phyloP scores from a whole-genome alignment of 2,329 filamentous ascomycete species.

The Nigrograna mackinnonii region DNA sequence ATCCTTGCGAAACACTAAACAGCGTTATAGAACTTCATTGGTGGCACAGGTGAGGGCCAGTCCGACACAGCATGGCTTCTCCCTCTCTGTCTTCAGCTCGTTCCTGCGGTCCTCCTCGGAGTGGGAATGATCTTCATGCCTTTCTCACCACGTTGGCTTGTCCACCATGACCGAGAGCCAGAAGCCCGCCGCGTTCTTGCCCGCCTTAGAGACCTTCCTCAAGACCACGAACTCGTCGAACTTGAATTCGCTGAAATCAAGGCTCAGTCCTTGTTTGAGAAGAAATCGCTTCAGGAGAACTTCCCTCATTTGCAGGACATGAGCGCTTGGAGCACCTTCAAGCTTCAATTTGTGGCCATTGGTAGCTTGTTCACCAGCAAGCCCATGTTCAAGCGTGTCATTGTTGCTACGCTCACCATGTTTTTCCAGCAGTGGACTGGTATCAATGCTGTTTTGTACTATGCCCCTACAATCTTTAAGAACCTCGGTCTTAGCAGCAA shows the following conservation, averaged over 20 bases:
- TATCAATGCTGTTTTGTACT: conserved; percentile 68
- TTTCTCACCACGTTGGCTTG: conserved; percentile 79
- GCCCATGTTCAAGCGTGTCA: conserved; percentile 69
- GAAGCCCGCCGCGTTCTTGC: conserved; percentile 69
- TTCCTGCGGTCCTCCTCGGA: conserved; percentile 76
- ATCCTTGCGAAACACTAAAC: not conserved
- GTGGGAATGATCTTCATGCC: conserved; percentile 73
- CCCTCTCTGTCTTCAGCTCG: conserved; percentile 77
- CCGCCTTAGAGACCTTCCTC: conserved; percentile 62
- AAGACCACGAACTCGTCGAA: conserved; percentile 69
- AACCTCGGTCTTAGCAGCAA: conserved; percentile 59
- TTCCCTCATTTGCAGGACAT: conserved; percentile 67
- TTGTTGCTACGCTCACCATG: conserved; percentile 60
- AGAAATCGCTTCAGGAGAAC: conserved; percentile 67
- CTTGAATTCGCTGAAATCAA: conserved; percentile 85
- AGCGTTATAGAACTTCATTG: conserved; percentile 46
- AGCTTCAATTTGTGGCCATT: conserved; percentile 67
- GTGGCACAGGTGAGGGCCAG: conserved; percentile 54
- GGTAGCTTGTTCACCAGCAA: conserved; percentile 65
- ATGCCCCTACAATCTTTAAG: conserved; percentile 78
- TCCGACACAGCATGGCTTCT: conserved; percentile 60
- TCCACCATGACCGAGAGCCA: conserved; percentile 69
- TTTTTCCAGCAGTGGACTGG: conserved; percentile 58
- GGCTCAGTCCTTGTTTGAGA: conserved; percentile 77
- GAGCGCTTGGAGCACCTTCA: conserved; percentile 61